Evolutionary conservation across 306 rosid species (phyloP), one percentile per base, ranked within the genome.

Genomic region (Amphicarpaea edgeworthii): DNA sequence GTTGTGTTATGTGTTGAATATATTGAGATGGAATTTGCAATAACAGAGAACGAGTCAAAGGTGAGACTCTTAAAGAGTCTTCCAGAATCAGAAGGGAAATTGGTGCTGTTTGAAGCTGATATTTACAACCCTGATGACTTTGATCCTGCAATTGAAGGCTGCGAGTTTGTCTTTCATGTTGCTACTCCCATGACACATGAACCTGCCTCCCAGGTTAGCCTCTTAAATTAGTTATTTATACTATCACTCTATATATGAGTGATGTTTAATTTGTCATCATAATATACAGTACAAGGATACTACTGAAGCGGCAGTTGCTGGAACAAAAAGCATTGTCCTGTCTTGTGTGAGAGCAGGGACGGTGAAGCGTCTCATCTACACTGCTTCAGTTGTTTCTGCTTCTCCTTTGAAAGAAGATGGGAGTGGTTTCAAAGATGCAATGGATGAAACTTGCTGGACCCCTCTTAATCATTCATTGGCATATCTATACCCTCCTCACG

Each of bases 371-470:
- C 77, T 87, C 1, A 83, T 85, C 58, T 87, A 83, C 83, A 83
- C 87, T 2, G 86, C 80, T 5, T 78, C 89, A 50, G 70, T 72
- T 12, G 47, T 28, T 14, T 21, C 88, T 40, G 80, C 83, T 0
- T 84, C 90, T 45, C 87, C 87, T 3, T 7, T 79, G 8, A 78
- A 78, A 60, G 81, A 69, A 16, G 88, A 87, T 41, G 88, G 85
- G 15, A 80, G 12, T 63, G 83, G 73, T 50, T 82, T 73, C 76
- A 75, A 83, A 68, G 64, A 62, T 51, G 16, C 16, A 17, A 23
- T 85, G 24, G 86, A 85, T 61, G 89, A 87, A 69, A 83, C 87
- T 28, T 83, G 87, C 12, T 83, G 87, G 89, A 87, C 92, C 17
- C 85, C 89, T 7, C 82, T 79, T 5, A 45, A 69, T 60, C 41